phyloP scores from a whole-genome alignment of 1,284 basidiomycete genomes.

The Ustilago tritici region DNA sequence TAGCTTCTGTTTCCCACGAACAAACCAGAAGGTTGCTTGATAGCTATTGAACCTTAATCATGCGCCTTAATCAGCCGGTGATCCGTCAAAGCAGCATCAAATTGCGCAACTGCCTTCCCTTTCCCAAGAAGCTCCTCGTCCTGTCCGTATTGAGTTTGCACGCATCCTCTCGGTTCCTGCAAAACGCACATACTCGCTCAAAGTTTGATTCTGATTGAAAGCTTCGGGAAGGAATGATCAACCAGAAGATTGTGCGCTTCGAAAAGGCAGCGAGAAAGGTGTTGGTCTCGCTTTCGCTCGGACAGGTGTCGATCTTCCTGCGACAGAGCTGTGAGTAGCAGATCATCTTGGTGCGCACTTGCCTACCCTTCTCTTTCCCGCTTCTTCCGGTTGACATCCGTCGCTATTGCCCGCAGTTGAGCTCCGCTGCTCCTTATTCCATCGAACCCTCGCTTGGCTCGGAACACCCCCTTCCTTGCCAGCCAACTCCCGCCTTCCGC shows the following conservation, averaged over 20 bases:
- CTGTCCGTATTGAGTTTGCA: too few relatives aligned
- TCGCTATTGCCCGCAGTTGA: neutral
- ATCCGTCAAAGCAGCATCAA: neutral
- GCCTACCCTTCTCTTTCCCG: neutral
- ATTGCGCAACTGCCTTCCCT: slow-evolving; percentile 9
- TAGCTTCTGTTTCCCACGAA: neutral
- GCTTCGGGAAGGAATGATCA: neutral
- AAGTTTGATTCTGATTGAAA: neutral
- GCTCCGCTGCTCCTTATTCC: slow-evolving; percentile 28
- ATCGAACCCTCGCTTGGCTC: slow-evolving; percentile 38
- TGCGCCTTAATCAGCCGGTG: slow-evolving; percentile 8
- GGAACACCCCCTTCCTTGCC: slow-evolving; percentile 34
- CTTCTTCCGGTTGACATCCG: neutral
- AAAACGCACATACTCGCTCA: too few relatives aligned
- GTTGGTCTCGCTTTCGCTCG: slow-evolving; percentile 20
- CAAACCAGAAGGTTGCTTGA: slow-evolving; percentile 5
- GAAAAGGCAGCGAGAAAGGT: neutral
- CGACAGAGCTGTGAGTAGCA: neutral
- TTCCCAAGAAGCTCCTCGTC: neutral
- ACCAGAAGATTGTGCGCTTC: neutral
- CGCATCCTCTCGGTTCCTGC: too few relatives aligned
- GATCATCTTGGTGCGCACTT: slow-evolving; percentile 7
- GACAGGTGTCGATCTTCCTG: neutral
- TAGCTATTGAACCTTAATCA: slow-evolving; percentile 14
- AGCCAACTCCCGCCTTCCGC: slow-evolving; percentile 18